Percentiles rank a stretch among this genome's conserved stretches.
Evolutionary conservation across 306 rosid species (phyloP).

Genomic region (Malus sieversii): DNA sequence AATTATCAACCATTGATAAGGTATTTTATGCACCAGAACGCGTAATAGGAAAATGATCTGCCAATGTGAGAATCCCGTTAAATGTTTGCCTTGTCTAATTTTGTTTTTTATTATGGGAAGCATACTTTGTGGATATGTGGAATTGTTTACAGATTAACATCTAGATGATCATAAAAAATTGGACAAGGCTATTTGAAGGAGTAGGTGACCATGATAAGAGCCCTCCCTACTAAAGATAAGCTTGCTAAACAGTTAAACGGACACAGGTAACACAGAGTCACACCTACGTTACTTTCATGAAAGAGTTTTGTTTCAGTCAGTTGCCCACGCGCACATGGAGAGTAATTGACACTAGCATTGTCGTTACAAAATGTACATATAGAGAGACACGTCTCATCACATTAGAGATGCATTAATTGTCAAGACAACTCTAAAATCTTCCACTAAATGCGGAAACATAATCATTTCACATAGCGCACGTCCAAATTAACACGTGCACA

Average conservation of each 20-base stretch:
- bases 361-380: neutral
- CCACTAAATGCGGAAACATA: neutral
- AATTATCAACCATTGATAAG: neutral
- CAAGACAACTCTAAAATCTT: neutral
- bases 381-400: neutral
- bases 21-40: neutral
- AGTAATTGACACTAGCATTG: neutral
- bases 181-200: neutral
- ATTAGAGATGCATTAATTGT: neutral
- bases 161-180: neutral
- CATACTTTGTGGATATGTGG: neutral
- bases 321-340: neutral
- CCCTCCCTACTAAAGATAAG: neutral
- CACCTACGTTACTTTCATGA: neutral
- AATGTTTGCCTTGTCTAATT: neutral
- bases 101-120: neutral
- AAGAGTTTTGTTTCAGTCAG: neutral
- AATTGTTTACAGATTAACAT: neutral
- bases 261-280: neutral
- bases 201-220: neutral
- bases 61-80: neutral
- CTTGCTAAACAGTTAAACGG: neutral
- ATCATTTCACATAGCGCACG: neutral
- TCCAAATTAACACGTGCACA: neutral
- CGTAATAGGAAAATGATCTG: neutral